phyloP scores from a whole-genome alignment of 2,329 filamentous ascomycete genomes.

The Periconia sp. region DNA sequence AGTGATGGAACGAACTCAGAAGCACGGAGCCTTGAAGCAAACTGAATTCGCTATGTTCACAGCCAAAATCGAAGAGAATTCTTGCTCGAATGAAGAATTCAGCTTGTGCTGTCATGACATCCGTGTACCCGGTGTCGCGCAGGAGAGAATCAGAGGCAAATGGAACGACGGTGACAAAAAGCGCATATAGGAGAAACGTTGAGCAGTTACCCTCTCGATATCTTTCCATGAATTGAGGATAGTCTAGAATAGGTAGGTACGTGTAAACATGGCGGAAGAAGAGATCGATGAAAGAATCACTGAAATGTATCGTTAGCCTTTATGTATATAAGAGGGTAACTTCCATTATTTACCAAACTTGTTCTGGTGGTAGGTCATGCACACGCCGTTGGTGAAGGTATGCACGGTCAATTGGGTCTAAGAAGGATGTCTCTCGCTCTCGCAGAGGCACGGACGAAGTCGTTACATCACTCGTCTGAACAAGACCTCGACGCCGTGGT shows the following conservation, averaged over 20 bases:
- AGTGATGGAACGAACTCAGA: conserved; percentile 3
- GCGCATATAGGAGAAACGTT: too few relatives aligned
- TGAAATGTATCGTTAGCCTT: too few relatives aligned
- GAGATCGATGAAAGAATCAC: too few relatives aligned
- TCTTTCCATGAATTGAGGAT: too few relatives aligned
- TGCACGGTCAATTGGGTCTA: not conserved
- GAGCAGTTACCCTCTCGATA: too few relatives aligned
- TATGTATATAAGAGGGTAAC: too few relatives aligned
- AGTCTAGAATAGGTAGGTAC: too few relatives aligned
- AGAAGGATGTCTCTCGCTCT: not conserved
- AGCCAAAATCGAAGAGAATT: conserved; percentile 1
- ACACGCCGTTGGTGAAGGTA: not conserved
- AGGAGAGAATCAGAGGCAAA: too few relatives aligned
- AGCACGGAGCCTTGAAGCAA: conserved; percentile 3
- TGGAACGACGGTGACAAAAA: too few relatives aligned
- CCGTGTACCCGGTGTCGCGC: not conserved
- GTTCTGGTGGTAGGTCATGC: not conserved
- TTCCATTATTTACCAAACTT: too few relatives aligned
- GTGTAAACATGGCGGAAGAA: too few relatives aligned
- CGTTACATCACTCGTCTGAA: not conserved
- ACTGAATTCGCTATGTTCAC: not conserved
- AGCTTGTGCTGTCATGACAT: not conserved
- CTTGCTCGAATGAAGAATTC: conserved; percentile 4
- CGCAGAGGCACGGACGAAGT: not conserved
- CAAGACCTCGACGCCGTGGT: not conserved